Evolutionary conservation across 345 rosid species (phyloP).

Genomic region (Euphorbia pulcherrima): DNA sequence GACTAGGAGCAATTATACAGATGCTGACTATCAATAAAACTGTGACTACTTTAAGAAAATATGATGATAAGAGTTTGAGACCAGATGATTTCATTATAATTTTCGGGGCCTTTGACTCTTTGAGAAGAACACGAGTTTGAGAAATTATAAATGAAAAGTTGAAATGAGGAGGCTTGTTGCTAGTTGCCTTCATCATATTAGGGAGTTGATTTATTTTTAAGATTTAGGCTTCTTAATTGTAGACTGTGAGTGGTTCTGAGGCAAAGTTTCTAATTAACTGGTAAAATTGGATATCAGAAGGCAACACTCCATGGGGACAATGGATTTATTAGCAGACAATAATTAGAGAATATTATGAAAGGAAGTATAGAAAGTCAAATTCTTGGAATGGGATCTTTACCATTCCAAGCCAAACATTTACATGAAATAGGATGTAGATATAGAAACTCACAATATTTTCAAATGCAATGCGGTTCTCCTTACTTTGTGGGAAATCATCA

Average conservation of each 20-base stretch:
- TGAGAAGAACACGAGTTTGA: constrained; percentile 69
- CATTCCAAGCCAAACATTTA: no score
- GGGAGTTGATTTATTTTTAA: no score
- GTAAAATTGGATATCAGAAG: constrained; percentile 58
- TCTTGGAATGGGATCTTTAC: constrained; percentile 88
- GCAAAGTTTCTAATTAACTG: constrained; percentile 77
- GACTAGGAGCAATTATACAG: constrained; percentile 69
- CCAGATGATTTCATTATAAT: no score
- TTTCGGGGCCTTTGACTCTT: constrained; percentile 61
- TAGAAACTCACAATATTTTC: constrained; percentile 27
- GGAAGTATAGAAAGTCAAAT: constrained; percentile 77
- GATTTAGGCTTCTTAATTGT: no score
- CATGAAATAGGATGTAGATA: not conserved
- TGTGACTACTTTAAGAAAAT: constrained; percentile 63
- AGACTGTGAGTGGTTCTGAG: constrained; percentile 88
- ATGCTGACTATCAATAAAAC: constrained; percentile 70
- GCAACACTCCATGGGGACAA: constrained; percentile 48
- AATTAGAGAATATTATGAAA: constrained; percentile 61
- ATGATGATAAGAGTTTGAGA: no score
- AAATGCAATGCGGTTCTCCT: constrained; percentile 24
- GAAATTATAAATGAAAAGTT: no score
- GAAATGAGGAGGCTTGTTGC: constrained; percentile 75
- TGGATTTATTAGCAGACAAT: constrained; percentile 67
- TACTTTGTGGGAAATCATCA: constrained; percentile 32
- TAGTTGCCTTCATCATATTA: no score